Evolutionary conservation across 2,329 filamentous ascomycete genomes (phyloP), one percentile per base, ranked within the genome.

Genomic region (Thermomyces lanuginosus): DNA sequence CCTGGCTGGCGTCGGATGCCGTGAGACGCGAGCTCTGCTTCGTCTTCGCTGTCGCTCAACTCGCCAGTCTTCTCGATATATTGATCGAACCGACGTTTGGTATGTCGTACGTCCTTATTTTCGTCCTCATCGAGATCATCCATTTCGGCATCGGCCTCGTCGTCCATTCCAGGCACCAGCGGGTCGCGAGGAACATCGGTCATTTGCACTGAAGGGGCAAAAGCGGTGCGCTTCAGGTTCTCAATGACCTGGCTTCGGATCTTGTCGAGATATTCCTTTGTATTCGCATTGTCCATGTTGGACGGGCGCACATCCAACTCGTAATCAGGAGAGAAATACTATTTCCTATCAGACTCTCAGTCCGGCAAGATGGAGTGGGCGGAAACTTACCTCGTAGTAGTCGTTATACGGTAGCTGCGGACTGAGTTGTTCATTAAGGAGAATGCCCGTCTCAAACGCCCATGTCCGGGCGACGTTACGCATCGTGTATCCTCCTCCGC

Each of bases 361-460:
- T 5, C 22, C 22, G 24, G 6, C 11, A 26, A 22, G 11, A 22
- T 20, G n/a, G 17, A 8, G 4, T 6, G 12, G 16, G 6, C 15
- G 7, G 16, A 22, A 13, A 36, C 53, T 42, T 46, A 66, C 64
- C 49, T 76, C 72, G 45, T 95, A 95, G 53, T 95, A 95, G 59
- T 95, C 86, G 37, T 92, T 95, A 53, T 83, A 95, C 1, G 86
- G 86, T 21, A 95, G 64, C n/a, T 79, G 74, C 4, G 76, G 66
- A 7, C 72, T 66, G 66, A 95, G 80, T 16, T 80, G 67, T 33
- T 84, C 72, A 15, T 80, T 80, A 11, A 93, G 80, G 6, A 95
- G 66, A 32, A 83, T 68, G 38, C 86, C 86, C 39, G 56, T 77
- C 70, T 93, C 58, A 41, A 61, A 69, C 12, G 61, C 61, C 70